Conservation (phyloP, 208 protist genomes). For the Porcisia deanei region DNA sequence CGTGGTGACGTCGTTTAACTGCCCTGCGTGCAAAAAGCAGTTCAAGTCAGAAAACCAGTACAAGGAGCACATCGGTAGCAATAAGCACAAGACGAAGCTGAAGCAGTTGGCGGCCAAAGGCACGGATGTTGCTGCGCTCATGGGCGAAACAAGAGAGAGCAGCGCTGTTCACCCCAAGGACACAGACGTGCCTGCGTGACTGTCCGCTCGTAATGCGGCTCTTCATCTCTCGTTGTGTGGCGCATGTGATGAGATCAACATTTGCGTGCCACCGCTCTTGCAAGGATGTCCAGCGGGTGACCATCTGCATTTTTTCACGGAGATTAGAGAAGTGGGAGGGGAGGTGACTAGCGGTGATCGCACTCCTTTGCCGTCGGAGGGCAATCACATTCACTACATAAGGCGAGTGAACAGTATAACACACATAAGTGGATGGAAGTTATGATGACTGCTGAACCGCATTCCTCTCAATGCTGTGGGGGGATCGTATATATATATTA, state of each 20-base stretch:
- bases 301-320: neutral
- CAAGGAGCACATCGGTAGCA: constrained; percentile 87
- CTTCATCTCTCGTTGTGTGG: neutral
- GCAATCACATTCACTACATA: neutral
- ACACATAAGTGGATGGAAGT: neutral
- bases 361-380: neutral
- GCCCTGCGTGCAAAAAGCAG: constrained; percentile 87
- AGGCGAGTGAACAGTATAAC: neutral
- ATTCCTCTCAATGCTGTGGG: neutral
- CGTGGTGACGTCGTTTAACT: constrained; percentile 48
- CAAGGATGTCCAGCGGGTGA: neutral
- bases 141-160: constrained; percentile 40
- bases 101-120: constrained; percentile 84
- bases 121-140: constrained; percentile 69
- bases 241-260: neutral
- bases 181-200: neutral
- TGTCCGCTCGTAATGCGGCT: neutral
- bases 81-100: constrained; percentile 89
- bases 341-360: neutral
- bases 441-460: neutral
- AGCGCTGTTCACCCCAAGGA: constrained; percentile 1
- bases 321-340: neutral
- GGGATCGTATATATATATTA: neutral
- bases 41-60: constrained; percentile 86
- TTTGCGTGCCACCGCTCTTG: neutral